A percentile compares a stretch with the other conserved stretches of the same genome.
Conservation (phyloP, 495 filamentous ascomycete genomes). For the Talaromyces proteolyticus region DNA sequence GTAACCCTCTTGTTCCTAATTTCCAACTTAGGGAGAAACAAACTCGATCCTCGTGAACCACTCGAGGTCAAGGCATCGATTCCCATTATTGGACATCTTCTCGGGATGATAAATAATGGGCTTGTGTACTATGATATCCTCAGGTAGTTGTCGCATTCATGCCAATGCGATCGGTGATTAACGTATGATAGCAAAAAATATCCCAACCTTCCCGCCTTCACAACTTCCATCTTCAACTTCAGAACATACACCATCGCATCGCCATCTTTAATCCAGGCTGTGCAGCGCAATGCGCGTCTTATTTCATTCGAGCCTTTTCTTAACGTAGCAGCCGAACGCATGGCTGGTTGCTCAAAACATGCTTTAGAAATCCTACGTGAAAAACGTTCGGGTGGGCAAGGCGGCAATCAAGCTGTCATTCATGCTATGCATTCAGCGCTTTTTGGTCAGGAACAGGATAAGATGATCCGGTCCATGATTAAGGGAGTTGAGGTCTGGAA, state of each 20-base stretch:
- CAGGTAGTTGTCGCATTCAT: slow-evolving; percentile 9
- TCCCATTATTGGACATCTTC: slow-evolving; percentile 39
- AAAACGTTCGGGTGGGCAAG: slow-evolving; percentile 13
- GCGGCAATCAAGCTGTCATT: slow-evolving; percentile 9
- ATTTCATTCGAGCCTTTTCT: slow-evolving; percentile 36
- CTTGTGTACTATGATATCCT: slow-evolving; percentile 22
- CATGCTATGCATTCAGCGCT: slow-evolving; percentile 21
- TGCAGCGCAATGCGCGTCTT: slow-evolving; percentile 34
- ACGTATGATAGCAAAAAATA: slow-evolving; percentile 13
- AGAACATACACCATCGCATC: slow-evolving; percentile 41
- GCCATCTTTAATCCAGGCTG: slow-evolving; percentile 27
- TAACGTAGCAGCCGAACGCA: slow-evolving; percentile 9
- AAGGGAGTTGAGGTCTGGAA: slow-evolving; percentile 10
- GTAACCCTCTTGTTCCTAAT: too few relatives aligned
- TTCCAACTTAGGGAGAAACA: too few relatives aligned
- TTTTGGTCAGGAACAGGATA: slow-evolving; percentile 18
- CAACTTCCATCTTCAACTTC: slow-evolving; percentile 30
- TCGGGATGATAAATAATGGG: slow-evolving; percentile 32
- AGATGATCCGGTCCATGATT: slow-evolving; percentile 23
- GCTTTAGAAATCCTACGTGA: slow-evolving; percentile 13
- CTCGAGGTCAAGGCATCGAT: slow-evolving; percentile 27
- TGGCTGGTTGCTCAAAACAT: slow-evolving; percentile 12
- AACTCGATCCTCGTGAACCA: slow-evolving; percentile 37
- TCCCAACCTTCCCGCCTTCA: slow-evolving; percentile 28
- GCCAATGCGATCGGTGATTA: neutral